Percentiles rank a stretch among this genome's conserved stretches.
Conservation (phyloP, 23 red algal species). For the Gracilaria domingensis region DNA sequence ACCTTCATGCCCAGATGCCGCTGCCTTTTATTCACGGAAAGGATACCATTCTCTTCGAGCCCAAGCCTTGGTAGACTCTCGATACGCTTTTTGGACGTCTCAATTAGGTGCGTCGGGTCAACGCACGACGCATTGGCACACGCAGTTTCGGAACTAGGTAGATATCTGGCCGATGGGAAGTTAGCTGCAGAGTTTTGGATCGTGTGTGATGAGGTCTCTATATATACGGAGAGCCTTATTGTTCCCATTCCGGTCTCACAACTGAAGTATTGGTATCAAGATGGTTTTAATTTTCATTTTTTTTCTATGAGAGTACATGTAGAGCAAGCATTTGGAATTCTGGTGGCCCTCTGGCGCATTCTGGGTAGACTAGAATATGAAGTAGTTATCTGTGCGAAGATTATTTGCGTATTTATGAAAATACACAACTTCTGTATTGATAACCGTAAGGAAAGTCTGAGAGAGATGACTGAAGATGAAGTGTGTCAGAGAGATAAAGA, state of each 20-base stretch:
- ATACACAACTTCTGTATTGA: conserved; percentile 6
- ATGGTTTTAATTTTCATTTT: conserved; percentile 5
- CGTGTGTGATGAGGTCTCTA: background rate
- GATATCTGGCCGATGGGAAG: background rate
- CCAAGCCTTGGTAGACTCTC: background rate
- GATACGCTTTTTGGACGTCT: background rate
- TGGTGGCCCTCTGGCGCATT: background rate
- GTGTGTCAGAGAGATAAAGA: conserved; percentile 8
- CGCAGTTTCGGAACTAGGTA: background rate
- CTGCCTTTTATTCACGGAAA: background rate
- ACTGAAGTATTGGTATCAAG: background rate
- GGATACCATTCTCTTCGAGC: background rate
- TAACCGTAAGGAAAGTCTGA: background rate
- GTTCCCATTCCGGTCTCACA: background rate
- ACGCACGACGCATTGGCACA: conserved; percentile 1
- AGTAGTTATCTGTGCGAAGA: background rate
- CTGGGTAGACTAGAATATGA: background rate
- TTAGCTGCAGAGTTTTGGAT: background rate
- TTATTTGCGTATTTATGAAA: background rate
- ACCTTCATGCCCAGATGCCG: background rate
- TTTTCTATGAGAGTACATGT: background rate
- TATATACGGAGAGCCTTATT: background rate
- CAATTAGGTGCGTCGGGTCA: background rate
- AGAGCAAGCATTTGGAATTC: no score
- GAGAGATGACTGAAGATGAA: background rate